Conservation (phyloP, 2,329 filamentous ascomycete species). For the Mycocentrospora acerina region DNA sequence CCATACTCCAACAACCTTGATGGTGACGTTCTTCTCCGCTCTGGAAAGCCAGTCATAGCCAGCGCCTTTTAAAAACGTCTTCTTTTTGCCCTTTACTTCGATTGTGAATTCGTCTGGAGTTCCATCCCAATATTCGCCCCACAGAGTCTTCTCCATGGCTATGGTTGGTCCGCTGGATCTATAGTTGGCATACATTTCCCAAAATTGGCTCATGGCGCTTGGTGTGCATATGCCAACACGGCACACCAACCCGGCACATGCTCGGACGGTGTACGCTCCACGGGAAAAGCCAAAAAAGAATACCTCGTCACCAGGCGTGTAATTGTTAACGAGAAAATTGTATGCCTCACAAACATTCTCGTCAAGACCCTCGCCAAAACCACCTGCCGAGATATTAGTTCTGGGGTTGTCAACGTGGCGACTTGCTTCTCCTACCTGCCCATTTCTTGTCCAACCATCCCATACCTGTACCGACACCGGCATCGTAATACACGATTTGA, state of each 20-base stretch:
- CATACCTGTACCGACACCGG: slow-evolving; percentile 43
- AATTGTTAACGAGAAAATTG: slow-evolving; percentile 57
- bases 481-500: slow-evolving; percentile 47
- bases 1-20: slow-evolving; percentile 47
- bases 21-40: slow-evolving; percentile 22
- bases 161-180: no score
- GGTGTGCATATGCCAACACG: slow-evolving; percentile 19
- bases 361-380: slow-evolving; percentile 30
- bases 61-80: slow-evolving; percentile 30
- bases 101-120: no score
- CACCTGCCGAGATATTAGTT: slow-evolving; percentile 9
- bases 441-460: slow-evolving; percentile 1
- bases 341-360: slow-evolving; percentile 63
- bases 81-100: not conserved
- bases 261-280: slow-evolving; percentile 39
- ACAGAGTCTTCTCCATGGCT: no score
- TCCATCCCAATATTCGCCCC: no score
- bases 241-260: slow-evolving; percentile 20
- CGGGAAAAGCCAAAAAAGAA: slow-evolving; percentile 46
- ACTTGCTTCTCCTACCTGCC: not conserved
- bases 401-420: not conserved
- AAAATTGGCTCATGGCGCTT: slow-evolving; percentile 7
- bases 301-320: slow-evolving; percentile 44
- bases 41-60: slow-evolving; percentile 44
- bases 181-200: slow-evolving; percentile 5